Base-by-base conservation (phyloP, 169 alveolate species). In the Miamiensis avidus region DNA sequence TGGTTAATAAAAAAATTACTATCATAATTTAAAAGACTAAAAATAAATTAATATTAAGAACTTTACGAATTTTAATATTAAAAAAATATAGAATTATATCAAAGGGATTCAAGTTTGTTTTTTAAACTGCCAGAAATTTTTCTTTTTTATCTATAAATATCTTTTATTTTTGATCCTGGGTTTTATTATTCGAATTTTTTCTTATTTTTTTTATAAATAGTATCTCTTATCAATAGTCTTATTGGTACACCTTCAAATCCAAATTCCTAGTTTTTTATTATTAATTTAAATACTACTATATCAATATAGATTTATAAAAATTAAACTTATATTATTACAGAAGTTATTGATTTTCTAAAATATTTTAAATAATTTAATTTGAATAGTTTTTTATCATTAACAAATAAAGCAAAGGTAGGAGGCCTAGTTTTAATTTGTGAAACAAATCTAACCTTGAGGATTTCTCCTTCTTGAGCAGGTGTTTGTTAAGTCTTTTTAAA, bases 351-450 rank as follows among this genome's bases (percentile, higher is more conserved):
- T 33, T 84, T 77, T 32, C 93, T 87, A 34, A 94, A 69, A 77
- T 82, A 90, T 65, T 88, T 89, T 75, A 84, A 77, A 74, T 88
- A 94, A 74, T 81, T 87, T 4, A 82, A 89, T 74, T 87, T 86
- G 26, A 94, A 69, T 27, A 92, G 64, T 1, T 73, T 65, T 34
- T 84, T 90, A 75, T 94, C 90, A 87, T 94, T 94, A 29, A 92
- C 94, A 78, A 82, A 92, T 0, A 94, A 32, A 72, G 88, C 92
- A 89, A 94, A 94, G 25, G 96, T 94, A 1, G 96, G 97, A 25
- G 97, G 97, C 65, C 97, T 88, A 11, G 92, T 75, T 75, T 89
- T 94, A 27, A 94, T 86, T 78, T 91, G 76, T 0, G 89, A 49
- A 16, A 91, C 49, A 32, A 83, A 91, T 75, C 87, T 88, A 65